Conservation (phyloP, 2,329 filamentous ascomycete genomes). For the Colletotrichum sp. region DNA sequence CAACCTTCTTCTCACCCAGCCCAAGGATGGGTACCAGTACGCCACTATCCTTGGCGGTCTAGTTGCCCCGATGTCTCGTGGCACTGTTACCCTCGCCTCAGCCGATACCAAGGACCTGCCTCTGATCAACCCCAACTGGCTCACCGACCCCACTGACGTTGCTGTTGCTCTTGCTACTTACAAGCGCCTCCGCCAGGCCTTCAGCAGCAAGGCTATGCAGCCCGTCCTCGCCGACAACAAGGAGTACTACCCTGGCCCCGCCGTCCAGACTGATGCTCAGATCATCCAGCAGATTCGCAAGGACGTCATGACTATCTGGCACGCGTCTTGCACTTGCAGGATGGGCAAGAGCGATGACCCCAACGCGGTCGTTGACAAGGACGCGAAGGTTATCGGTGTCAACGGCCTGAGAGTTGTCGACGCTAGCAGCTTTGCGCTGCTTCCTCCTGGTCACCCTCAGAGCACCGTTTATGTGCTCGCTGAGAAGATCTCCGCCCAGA, state of each 20-base stretch:
- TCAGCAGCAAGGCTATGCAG: slow-evolving; percentile 29
- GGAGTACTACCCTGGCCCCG: slow-evolving; percentile 41
- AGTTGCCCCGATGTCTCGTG: slow-evolving; percentile 44
- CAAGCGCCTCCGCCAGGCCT: slow-evolving; percentile 44
- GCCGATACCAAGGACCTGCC: slow-evolving; percentile 39
- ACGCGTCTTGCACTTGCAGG: slow-evolving; percentile 57
- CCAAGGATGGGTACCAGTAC: slow-evolving; percentile 24
- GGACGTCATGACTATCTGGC: slow-evolving; percentile 52
- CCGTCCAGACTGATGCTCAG: slow-evolving; percentile 43
- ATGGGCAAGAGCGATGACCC: slow-evolving; percentile 48
- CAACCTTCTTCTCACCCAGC: slow-evolving; percentile 3
- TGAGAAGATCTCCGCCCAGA: slow-evolving; percentile 31
- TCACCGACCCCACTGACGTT: slow-evolving; percentile 45
- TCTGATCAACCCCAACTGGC: slow-evolving; percentile 50
- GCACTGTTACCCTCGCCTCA: slow-evolving; percentile 44
- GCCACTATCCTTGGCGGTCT: slow-evolving; percentile 29
- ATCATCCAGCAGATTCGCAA: slow-evolving; percentile 38
- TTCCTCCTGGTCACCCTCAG: slow-evolving; percentile 30
- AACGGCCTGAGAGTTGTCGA: slow-evolving; percentile 34
- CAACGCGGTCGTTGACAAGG: slow-evolving; percentile 34
- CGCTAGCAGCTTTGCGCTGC: slow-evolving; percentile 29
- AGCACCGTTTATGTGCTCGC: slow-evolving; percentile 26
- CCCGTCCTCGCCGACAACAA: slow-evolving; percentile 31
- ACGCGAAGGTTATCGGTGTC: slow-evolving; percentile 33
- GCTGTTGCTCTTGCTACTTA: slow-evolving; percentile 47